Base-by-base conservation (phyloP, 805 yeast genomes). In the Lipomyces sp. region DNA sequence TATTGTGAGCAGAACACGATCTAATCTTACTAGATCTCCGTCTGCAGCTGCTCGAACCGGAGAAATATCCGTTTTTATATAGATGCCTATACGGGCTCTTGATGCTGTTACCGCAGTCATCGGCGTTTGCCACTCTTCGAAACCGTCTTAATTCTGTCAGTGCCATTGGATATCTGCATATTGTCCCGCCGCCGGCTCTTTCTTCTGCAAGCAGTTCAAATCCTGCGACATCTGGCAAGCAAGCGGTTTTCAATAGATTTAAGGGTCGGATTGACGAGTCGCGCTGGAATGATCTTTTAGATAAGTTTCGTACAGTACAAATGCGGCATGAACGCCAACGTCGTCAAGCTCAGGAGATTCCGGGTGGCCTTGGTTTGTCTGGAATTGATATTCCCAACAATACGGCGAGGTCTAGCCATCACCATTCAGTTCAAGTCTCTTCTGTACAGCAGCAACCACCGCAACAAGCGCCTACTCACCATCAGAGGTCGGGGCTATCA, bases 91-190 rank as follows among this genome's bases (percentile, higher is more conserved):
- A 88, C 65, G 98, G 98, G 1, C 77, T 93, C 28, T 72, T 93
- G 52, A 93, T 93, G 98, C 75, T 93, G 4, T 69, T 93, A 43
- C 98, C 98, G 0, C 98, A 93, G 65, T 87, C 96, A 0, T 78
- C 86, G 11, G 95, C 98, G 0, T 93, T 87, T 65, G 81, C 78
- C n/a, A 80, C 86, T 0, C 73, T 93, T 57, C 84, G 84, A 58
- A 86, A 83, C 61, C 74, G 98, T 53, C 73, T 93, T 44, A 78
- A 78, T 43, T 74, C 86, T 33, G 77, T 84, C 19, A 62, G 70
- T 5, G 64, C 68, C 2, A 64, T 71, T 39, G 71, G 70, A 4
- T 63, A 62, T 35, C 59, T 70, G 29, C 69, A 68, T 31, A 34
- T 64, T 13, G 47, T 44, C 6, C 66, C 65, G 11, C 56, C 53